These are phyloP conservation scores for Didymellaceae sp. DNA, from an alignment of 2,329 filamentous ascomycete genomes.

Conservation along the genomic window DNA sequence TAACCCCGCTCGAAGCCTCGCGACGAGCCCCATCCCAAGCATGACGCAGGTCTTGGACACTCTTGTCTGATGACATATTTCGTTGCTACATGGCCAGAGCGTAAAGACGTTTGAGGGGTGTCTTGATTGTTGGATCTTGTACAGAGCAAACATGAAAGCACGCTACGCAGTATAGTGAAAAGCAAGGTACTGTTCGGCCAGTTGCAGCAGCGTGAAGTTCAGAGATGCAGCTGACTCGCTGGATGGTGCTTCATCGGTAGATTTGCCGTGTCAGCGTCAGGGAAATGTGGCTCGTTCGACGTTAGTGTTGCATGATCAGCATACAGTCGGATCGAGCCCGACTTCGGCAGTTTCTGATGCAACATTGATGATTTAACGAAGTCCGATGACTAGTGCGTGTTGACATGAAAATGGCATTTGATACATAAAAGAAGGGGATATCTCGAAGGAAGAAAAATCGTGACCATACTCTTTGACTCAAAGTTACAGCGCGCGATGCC, in stretches of 20 bases:
- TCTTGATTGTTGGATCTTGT: no score
- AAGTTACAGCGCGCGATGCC: neutral
- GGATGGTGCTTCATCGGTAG: neutral
- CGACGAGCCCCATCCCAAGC: neutral
- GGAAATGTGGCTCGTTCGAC: neutral
- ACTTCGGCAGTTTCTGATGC: conserved; percentile 1
- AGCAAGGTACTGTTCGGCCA: no score
- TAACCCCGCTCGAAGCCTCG: conserved; percentile 9
- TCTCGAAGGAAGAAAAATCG: conserved; percentile 20
- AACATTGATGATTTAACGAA: conserved; percentile 3
- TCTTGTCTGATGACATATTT: neutral
- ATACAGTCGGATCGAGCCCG: neutral
- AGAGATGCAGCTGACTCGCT: conserved; percentile 1
- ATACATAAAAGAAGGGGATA: conserved; percentile 11
- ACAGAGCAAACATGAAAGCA: no score
- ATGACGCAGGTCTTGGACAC: neutral
- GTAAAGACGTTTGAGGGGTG: no score
- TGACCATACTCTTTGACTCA: neutral
- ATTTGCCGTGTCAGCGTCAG: conserved; percentile 1
- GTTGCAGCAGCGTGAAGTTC: no score
- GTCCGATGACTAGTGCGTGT: neutral
- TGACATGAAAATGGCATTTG: conserved; percentile 14
- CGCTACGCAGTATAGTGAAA: no score
- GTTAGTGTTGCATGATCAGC: conserved; percentile 2
- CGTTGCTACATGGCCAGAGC: no score